phyloP scores from a whole-genome alignment of 1,139 yeast species.

The Hyphopichia burtonii region DNA sequence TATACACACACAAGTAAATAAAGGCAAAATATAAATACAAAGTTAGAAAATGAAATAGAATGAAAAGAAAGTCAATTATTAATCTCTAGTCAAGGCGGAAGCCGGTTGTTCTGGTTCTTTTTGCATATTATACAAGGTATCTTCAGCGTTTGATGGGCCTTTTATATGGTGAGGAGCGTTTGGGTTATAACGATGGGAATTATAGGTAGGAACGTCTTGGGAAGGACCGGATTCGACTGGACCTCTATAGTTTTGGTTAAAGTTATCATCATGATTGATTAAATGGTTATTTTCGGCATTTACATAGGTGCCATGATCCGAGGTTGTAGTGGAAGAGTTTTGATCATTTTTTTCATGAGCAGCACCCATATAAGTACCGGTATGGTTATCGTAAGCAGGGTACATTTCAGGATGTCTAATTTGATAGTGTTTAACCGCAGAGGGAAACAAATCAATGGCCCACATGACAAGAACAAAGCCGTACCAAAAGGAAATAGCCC shows the following conservation, averaged over 20 bases:
- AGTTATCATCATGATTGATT: neutral
- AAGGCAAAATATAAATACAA: neutral
- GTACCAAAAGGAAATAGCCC: conserved; percentile 83
- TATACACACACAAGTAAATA: neutral
- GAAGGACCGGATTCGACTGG: conserved; percentile 1
- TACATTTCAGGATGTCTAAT: conserved; percentile 21
- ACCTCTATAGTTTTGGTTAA: neutral
- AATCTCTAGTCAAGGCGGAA: neutral
- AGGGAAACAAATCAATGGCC: conserved; percentile 69
- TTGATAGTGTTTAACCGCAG: conserved; percentile 40
- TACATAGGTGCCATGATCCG: conserved; percentile 3
- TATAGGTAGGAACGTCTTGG: neutral
- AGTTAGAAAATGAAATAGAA: neutral
- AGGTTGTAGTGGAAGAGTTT: neutral
- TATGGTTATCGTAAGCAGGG: conserved; percentile 2
- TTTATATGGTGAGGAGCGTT: conserved; percentile 1
- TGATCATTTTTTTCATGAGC: conserved; percentile 1
- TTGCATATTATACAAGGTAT: neutral
- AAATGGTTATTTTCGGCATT: conserved; percentile 2
- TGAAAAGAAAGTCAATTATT: neutral
- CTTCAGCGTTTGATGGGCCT: neutral
- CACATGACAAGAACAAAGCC: conserved; percentile 67
- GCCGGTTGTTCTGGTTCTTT: neutral
- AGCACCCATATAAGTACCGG: neutral
- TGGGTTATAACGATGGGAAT: neutral